A percentile compares a stretch with the other conserved stretches of the same genome.
phyloP scores from a whole-genome alignment of 495 filamentous ascomycete genomes.

The Penicillium cinerascens region DNA sequence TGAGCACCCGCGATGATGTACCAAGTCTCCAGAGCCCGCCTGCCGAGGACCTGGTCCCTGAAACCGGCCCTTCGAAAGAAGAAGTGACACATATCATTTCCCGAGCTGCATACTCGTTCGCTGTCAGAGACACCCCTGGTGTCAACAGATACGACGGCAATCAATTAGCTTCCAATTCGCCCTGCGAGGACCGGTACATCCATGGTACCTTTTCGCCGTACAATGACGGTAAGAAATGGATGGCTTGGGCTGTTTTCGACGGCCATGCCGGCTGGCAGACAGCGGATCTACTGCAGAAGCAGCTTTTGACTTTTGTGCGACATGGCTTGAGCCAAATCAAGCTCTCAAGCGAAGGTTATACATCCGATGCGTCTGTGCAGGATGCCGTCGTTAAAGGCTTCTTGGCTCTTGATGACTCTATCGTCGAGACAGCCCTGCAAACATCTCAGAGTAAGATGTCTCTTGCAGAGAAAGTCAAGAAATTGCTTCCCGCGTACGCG shows the following conservation, averaged over 20 bases:
- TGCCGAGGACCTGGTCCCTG: conserved; percentile 6
- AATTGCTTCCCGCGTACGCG: conserved; percentile 43
- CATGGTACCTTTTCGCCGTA: conserved; percentile 44
- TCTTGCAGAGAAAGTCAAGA: conserved; percentile 30
- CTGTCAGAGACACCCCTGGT: conserved; percentile 22
- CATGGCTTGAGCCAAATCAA: conserved; percentile 26
- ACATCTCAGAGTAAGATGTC: conserved; percentile 19
- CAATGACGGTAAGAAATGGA: conserved; percentile 37
- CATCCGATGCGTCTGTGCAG: conserved; percentile 31
- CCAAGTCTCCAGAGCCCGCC: conserved; percentile 17
- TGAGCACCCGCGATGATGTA: conserved; percentile 14
- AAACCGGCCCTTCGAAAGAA: conserved; percentile 18
- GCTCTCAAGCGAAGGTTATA: conserved; percentile 1
- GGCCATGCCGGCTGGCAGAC: conserved; percentile 49
- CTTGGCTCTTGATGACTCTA: conserved; percentile 44
- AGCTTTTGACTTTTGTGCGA: conserved; percentile 41
- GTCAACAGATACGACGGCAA: conserved; percentile 43
- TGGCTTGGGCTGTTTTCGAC: conserved; percentile 49
- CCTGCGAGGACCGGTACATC: conserved; percentile 46
- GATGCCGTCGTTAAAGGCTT: conserved; percentile 47
- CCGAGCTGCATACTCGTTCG: conserved; percentile 29
- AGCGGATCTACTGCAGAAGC: conserved; percentile 35
- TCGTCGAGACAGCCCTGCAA: conserved; percentile 41
- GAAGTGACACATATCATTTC: conserved; percentile 28
- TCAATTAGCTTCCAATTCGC: conserved; percentile 44